Conservation (phyloP, 2,329 filamentous ascomycete genomes). For the Verticillium alfalfae region DNA sequence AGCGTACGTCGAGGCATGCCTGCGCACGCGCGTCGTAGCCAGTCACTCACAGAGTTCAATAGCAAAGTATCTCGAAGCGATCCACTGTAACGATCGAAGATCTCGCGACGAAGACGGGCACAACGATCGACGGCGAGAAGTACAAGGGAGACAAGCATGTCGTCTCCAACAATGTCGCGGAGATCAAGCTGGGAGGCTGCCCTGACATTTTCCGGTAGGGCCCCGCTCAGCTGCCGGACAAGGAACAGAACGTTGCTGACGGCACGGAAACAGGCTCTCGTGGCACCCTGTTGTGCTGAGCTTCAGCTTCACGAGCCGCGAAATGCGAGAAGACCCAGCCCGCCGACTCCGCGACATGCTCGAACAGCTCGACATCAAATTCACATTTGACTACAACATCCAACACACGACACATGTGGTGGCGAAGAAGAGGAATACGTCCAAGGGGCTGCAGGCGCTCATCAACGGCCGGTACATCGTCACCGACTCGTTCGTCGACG, state of each 20-base stretch:
- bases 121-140: conserved; percentile 66
- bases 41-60: not conserved
- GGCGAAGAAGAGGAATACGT: conserved; percentile 82
- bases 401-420: conserved; percentile 80
- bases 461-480: conserved; percentile 79
- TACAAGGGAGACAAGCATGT: conserved; percentile 57
- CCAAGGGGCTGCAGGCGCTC: conserved; percentile 80
- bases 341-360: conserved; percentile 57
- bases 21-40: not conserved
- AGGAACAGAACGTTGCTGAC: not conserved
- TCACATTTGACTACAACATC: conserved; percentile 65
- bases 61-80: conserved; percentile 59
- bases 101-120: conserved; percentile 78
- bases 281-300: conserved; percentile 81
- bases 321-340: conserved; percentile 62
- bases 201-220: conserved; percentile 54
- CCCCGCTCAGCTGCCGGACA: not conserved
- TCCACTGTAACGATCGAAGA: conserved; percentile 73
- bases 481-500: conserved; percentile 65
- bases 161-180: conserved; percentile 50
- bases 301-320: conserved; percentile 70
- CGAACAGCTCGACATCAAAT: conserved; percentile 85
- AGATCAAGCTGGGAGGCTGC: conserved; percentile 68
- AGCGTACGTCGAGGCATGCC: conserved; percentile 45
- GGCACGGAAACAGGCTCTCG: conserved; percentile 48